Evolutionary conservation across 108 stramenopile species (phyloP), one percentile per base, ranked within the genome.

Genomic region (Skeletonema menzelii): DNA sequence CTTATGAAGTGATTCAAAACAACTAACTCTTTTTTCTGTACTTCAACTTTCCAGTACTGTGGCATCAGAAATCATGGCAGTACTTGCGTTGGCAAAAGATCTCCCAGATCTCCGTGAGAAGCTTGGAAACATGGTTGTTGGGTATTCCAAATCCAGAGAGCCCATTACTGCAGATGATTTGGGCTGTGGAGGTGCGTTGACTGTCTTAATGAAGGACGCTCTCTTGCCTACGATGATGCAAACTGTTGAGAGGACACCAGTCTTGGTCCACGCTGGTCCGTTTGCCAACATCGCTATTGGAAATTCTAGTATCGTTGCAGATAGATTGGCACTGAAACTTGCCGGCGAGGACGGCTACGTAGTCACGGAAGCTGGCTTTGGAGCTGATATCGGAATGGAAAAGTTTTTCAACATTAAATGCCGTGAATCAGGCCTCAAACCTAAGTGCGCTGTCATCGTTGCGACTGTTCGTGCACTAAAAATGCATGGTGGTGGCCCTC

Each of bases 321-420:
- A 99, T 77, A 85, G 91, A 76, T 78, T 98, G 56, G 97, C 97
- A 5, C 75, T 97, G 58, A 93, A 94, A 63, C 69, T 97, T 44
- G 96, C 90, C 8, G 98, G 97, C 24, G 58, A 85, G 72, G 96
- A 98, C 34, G 99, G 99, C 31, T 97, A 90, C 64, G 92, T 91
- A 40, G 95, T 99, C 34, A 99, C 98, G 10, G 99, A 99, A 82
- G 98, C 98, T 14, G 98, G 99, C 8, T 99, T 99, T 77, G 99
- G 99, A 5, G 92, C 98, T 8, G 97, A 99, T 72, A 97, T 99
- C 82, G 98, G 98, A 27, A 93, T 95, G 93, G 98, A 98, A 67
- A 99, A 99, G 78, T 98, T 98, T 81, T 98, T 98, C 92, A 97
- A 99, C 84, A 98, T 99, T 76, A 99, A 99, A 85, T 98, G 97